phyloP scores from a whole-genome alignment of 768 basidiomycete species.

The Psilocybe tampanensis region DNA sequence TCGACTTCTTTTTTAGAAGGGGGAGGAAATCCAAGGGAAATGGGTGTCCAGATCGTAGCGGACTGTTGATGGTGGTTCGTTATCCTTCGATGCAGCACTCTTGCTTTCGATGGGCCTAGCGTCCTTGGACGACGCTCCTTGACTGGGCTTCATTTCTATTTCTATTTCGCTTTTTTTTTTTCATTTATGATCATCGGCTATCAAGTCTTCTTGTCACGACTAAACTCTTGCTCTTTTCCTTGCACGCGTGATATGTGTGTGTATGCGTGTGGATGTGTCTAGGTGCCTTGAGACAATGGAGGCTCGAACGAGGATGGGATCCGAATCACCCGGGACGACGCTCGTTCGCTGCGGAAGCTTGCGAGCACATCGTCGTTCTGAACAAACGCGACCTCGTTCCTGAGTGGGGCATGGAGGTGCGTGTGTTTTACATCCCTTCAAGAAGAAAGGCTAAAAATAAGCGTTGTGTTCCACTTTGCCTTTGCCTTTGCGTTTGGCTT shows the following conservation, averaged over 20 bases:
- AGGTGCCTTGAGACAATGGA: constrained; percentile 73
- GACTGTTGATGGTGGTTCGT: too few species aligned
- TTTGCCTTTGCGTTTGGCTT: too few species aligned
- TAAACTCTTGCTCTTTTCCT: constrained; percentile 17
- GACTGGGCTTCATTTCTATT: too few species aligned
- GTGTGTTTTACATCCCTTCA: constrained; percentile 20
- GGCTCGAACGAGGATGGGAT: constrained; percentile 65
- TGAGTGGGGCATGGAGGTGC: constrained; percentile 84
- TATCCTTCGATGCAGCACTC: constrained; percentile 12
- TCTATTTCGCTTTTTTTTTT: too few species aligned
- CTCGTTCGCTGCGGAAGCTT: constrained; percentile 45
- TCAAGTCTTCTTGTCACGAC: too few species aligned
- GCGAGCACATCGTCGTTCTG: constrained; percentile 88
- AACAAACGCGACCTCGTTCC: constrained; percentile 94
- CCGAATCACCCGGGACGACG: constrained; percentile 41
- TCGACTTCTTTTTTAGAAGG: too few species aligned
- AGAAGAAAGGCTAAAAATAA: constrained; percentile 8
- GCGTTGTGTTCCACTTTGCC: too few species aligned
- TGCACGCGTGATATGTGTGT: too few species aligned
- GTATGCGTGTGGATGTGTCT: too few species aligned
- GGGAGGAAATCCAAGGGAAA: too few species aligned
- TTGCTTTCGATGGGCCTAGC: constrained; percentile 9
- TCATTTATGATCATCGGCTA: constrained; percentile 22
- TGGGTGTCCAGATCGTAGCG: background rate
- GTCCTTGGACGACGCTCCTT: background rate